Conservation (phyloP, 2,329 filamentous ascomycete genomes). For the Fusarium buharicum region DNA sequence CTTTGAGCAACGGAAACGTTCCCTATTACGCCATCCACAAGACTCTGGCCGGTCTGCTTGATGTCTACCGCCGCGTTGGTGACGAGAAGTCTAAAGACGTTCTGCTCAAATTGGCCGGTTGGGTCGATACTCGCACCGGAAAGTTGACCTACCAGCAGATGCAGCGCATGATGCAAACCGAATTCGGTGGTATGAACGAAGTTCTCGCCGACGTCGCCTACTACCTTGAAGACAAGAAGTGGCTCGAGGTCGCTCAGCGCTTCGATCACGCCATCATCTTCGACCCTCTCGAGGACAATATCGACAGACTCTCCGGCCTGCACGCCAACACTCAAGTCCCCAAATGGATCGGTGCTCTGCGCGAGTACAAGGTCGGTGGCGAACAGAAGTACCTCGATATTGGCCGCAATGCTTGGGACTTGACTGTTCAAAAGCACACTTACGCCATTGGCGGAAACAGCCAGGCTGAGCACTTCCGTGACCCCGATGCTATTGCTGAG, state of each 20-base stretch:
- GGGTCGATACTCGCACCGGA: constrained; percentile 60
- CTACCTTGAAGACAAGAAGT: constrained; percentile 57
- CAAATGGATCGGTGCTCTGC: constrained; percentile 63
- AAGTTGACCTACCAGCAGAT: constrained; percentile 56
- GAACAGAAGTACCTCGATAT: constrained; percentile 58
- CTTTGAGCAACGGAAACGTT: constrained; percentile 60
- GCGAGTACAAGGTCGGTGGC: constrained; percentile 61
- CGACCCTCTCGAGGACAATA: constrained; percentile 57
- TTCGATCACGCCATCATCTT: constrained; percentile 62
- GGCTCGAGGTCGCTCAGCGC: constrained; percentile 58
- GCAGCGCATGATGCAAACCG: constrained; percentile 60
- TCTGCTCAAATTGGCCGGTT: constrained; percentile 56
- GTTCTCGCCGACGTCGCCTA: constrained; percentile 60
- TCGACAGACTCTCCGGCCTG: constrained; percentile 58
- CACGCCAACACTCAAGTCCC: constrained; percentile 66
- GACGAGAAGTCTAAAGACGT: constrained; percentile 56
- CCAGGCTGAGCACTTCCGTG: constrained; percentile 62
- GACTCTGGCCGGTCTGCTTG: constrained; percentile 61
- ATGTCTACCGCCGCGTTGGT: constrained; percentile 59
- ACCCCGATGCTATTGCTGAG: constrained; percentile 57
- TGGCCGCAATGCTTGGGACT: constrained; percentile 60
- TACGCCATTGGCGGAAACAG: constrained; percentile 66
- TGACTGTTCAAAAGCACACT: constrained; percentile 58
- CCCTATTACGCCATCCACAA: constrained; percentile 67
- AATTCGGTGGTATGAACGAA: constrained; percentile 66